Evolutionary conservation across 2,329 filamentous ascomycete species (phyloP).

Genomic region (Fusarium sp.): DNA sequence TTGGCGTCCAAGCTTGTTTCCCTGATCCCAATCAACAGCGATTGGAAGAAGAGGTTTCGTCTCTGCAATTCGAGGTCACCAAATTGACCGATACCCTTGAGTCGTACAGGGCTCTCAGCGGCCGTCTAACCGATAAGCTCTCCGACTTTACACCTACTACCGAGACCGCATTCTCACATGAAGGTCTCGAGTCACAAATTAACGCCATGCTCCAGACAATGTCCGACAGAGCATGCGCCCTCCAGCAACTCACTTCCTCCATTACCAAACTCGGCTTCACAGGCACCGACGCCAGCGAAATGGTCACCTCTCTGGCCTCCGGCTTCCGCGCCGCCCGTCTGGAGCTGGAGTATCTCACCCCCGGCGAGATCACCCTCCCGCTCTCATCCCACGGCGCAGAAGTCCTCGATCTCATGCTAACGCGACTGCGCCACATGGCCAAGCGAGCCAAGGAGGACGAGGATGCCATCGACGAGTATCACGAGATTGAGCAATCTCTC

Average conservation of each 20-base stretch:
- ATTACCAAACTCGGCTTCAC: conserved; percentile 66
- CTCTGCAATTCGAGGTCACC: conserved; percentile 62
- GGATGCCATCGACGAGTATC: conserved; percentile 71
- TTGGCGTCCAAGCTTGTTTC: conserved; percentile 47
- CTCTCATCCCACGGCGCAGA: conserved; percentile 66
- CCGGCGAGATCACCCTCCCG: conserved; percentile 68
- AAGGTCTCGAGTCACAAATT: conserved; percentile 60
- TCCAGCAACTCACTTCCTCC: conserved; percentile 60
- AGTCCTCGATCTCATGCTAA: conserved; percentile 68
- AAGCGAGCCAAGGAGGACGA: conserved; percentile 63
- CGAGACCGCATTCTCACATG: conserved; percentile 32
- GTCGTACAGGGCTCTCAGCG: conserved; percentile 60
- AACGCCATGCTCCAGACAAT: conserved; percentile 60
- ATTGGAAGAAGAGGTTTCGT: conserved; percentile 63
- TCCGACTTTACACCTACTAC: conserved; percentile 35
- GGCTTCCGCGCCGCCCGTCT: conserved; percentile 70
- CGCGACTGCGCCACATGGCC: conserved; percentile 63
- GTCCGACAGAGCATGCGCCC: conserved; percentile 63
- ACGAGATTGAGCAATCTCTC: conserved; percentile 67
- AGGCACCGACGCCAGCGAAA: conserved; percentile 61
- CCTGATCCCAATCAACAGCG: conserved; percentile 59
- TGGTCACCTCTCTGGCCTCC: conserved; percentile 61
- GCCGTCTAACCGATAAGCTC: conserved; percentile 56
- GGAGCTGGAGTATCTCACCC: conserved; percentile 72
- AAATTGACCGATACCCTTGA: conserved; percentile 64